Evolutionary conservation across 2,329 filamentous ascomycete genomes (phyloP).

Genomic region (Blumeria graminis): DNA sequence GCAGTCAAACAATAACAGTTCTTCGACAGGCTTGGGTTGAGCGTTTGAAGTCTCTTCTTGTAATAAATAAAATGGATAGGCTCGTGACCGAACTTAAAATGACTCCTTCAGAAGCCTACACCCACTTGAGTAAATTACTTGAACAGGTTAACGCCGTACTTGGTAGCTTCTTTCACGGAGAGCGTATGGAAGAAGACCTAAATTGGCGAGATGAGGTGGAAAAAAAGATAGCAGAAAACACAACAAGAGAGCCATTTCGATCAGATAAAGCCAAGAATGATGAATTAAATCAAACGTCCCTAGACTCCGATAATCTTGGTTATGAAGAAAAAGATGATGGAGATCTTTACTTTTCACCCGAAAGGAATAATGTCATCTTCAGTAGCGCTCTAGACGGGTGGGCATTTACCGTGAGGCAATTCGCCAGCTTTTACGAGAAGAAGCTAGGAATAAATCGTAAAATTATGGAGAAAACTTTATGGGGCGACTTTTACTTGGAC

Average conservation of each 20-base stretch:
- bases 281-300: slow-evolving; percentile 13
- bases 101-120: slow-evolving; percentile 71
- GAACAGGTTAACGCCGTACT: slow-evolving; percentile 96
- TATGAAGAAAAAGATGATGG: slow-evolving; percentile 90
- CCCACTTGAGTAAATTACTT: slow-evolving; percentile 66
- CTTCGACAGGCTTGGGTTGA: slow-evolving; percentile 87
- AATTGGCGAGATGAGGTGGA: slow-evolving; percentile 90
- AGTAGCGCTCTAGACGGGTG: slow-evolving; percentile 96
- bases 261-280: slow-evolving; percentile 13
- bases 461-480: slow-evolving; percentile 75
- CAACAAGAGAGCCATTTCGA: slow-evolving; percentile 31
- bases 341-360: slow-evolving; percentile 91
- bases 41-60: slow-evolving; percentile 77
- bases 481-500: slow-evolving; percentile 92
- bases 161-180: slow-evolving; percentile 91
- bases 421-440: slow-evolving; percentile 81
- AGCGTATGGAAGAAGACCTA: slow-evolving; percentile 94
- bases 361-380: slow-evolving; percentile 98
- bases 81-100: slow-evolving; percentile 86
- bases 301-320: slow-evolving; percentile 30
- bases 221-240: slow-evolving; percentile 50
- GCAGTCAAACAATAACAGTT: slow-evolving; percentile 94
- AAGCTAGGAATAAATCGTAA: slow-evolving; percentile 86
- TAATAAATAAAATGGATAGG: slow-evolving; percentile 97
- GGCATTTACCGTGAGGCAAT: slow-evolving; percentile 92